A percentile compares a stretch with the other conserved stretches of the same genome.
Evolutionary conservation across 108 stramenopile genomes (phyloP).

Genomic region (Pseudonitzschia multiseries): DNA sequence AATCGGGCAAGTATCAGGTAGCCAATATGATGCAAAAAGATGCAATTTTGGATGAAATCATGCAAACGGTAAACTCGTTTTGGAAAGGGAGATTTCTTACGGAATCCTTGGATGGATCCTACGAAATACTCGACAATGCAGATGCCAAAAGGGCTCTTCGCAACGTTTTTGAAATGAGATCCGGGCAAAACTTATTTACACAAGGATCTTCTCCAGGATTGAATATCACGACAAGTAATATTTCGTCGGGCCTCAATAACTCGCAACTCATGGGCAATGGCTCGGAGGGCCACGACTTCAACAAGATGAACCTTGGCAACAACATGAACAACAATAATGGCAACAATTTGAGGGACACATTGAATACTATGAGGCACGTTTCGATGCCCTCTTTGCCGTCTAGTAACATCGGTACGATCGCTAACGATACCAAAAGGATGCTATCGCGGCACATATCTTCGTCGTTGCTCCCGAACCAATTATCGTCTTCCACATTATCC

Average conservation of each 20-base stretch:
- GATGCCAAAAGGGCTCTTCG: slow-evolving; percentile 25
- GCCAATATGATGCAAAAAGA: slow-evolving; percentile 16
- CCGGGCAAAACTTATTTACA: slow-evolving; percentile 9
- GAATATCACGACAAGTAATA: not conserved
- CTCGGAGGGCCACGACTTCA: not conserved
- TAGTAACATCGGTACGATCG: not conserved
- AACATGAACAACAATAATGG: not conserved
- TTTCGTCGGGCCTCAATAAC: not conserved
- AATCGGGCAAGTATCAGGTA: slow-evolving; percentile 14
- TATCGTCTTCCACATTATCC: not conserved
- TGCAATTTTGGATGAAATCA: slow-evolving; percentile 34
- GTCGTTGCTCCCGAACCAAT: slow-evolving; percentile 7
- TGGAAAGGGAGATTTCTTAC: slow-evolving; percentile 40
- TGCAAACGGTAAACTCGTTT: slow-evolving; percentile 24
- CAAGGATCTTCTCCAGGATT: not conserved
- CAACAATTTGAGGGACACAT: not conserved
- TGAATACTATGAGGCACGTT: not conserved
- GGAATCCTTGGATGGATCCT: slow-evolving; percentile 16
- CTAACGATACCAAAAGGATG: slow-evolving; percentile 4
- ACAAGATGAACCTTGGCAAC: not conserved
- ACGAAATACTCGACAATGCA: slow-evolving; percentile 18
- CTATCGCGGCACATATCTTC: slow-evolving; percentile 8
- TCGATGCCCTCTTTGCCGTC: not conserved
- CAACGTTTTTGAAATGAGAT: slow-evolving; percentile 19
- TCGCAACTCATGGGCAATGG: not conserved